A percentile compares a stretch with the other conserved stretches of the same genome.
Evolutionary conservation across 192 early-diverging fungal species (phyloP).

Genomic region (Dimargaris cristalligena): DNA sequence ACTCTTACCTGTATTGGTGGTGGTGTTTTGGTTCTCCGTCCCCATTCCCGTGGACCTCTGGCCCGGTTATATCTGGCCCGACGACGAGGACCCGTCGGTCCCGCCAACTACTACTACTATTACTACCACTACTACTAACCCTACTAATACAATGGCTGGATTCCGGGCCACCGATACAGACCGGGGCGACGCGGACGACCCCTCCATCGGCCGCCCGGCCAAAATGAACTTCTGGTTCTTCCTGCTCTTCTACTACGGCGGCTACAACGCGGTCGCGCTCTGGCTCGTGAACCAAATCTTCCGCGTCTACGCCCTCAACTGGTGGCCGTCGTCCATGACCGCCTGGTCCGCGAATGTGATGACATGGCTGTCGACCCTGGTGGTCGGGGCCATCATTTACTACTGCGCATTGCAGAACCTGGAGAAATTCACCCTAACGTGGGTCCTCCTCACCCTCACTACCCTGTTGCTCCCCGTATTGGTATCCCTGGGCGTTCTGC

Average conservation of each 20-base stretch:
- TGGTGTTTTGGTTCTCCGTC: constrained; percentile 37
- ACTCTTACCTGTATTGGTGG: constrained; percentile 29
- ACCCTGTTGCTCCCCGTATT: constrained; percentile 54
- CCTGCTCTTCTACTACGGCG: constrained; percentile 56
- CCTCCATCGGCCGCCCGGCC: constrained; percentile 13
- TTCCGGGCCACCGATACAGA: no score
- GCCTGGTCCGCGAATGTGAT: constrained; percentile 41
- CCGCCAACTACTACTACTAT: no score
- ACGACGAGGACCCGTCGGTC: not conserved
- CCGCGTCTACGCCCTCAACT: constrained; percentile 58
- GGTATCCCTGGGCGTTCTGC: constrained; percentile 39
- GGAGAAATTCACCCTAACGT: constrained; percentile 37
- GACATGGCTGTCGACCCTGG: constrained; percentile 46
- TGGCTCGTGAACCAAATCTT: constrained; percentile 60
- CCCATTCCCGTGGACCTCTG: constrained; percentile 28
- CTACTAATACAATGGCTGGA: no score
- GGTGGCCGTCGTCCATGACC: constrained; percentile 55
- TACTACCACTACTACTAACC: no score
- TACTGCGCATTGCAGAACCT: constrained; percentile 29
- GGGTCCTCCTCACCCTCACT: constrained; percentile 51
- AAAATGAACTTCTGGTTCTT: constrained; percentile 68
- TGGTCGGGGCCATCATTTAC: constrained; percentile 38
- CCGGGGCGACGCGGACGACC: constrained; percentile 7
- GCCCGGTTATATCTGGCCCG: not conserved
- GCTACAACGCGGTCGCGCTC: constrained; percentile 56